Conservation (phyloP, 768 basidiomycete genomes). For the Kwoniella sp. region DNA sequence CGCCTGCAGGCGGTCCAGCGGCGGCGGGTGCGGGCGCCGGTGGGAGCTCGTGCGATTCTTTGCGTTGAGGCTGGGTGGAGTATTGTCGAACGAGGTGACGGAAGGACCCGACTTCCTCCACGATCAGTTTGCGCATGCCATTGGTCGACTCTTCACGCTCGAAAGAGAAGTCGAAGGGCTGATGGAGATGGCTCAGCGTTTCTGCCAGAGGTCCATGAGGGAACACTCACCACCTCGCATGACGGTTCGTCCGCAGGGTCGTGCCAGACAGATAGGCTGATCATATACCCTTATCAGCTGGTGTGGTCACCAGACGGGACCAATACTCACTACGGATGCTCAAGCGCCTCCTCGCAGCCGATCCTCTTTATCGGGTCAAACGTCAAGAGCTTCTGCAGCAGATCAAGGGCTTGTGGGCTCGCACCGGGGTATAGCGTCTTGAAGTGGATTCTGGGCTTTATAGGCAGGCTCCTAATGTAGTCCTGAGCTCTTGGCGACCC, state of each 20-base stretch:
- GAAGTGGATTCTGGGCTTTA: slow-evolving; percentile 91
- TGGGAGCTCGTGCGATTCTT: slow-evolving; percentile 42
- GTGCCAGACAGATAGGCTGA: slow-evolving; percentile 74
- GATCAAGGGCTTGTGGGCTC: slow-evolving; percentile 87
- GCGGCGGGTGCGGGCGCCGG: slow-evolving; percentile 28
- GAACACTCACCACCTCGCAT: slow-evolving; percentile 63
- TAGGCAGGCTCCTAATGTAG: slow-evolving; percentile 95
- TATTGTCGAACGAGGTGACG: slow-evolving; percentile 84
- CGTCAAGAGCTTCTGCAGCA: slow-evolving; percentile 82
- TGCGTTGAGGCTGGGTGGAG: slow-evolving; percentile 55
- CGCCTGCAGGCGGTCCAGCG: slow-evolving; percentile 34
- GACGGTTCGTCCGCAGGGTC: slow-evolving; percentile 90
- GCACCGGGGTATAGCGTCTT: slow-evolving; percentile 87
- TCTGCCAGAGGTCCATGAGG: too few relatives aligned
- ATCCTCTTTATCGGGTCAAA: slow-evolving; percentile 97
- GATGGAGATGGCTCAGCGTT: neutral
- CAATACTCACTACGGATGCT: slow-evolving; percentile 69
- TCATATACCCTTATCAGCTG: slow-evolving; percentile 61
- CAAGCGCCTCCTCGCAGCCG: slow-evolving; percentile 89
- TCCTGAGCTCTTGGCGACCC: slow-evolving; percentile 75
- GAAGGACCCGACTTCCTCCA: slow-evolving; percentile 81
- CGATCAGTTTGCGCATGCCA: slow-evolving; percentile 93
- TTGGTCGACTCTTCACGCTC: slow-evolving; percentile 95
- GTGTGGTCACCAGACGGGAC: slow-evolving; percentile 53
- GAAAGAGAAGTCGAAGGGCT: slow-evolving; percentile 90